phyloP scores from a whole-genome alignment of 2,329 filamentous ascomycete genomes.

The Capronia americana region DNA sequence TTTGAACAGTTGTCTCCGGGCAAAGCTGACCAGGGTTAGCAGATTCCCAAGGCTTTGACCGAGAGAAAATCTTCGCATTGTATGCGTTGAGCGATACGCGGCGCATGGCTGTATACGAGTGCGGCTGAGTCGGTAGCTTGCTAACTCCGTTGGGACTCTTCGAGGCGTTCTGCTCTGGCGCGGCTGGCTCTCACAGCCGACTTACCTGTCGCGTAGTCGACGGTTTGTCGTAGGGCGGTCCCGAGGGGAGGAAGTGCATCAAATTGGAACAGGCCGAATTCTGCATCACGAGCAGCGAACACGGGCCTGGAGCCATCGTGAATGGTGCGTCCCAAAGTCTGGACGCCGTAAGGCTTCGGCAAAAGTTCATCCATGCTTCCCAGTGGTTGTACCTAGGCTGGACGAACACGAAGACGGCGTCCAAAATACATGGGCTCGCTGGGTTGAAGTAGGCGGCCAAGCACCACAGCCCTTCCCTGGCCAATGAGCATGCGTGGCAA shows the following conservation, averaged over 20 bases:
- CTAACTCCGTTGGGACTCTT: not conserved
- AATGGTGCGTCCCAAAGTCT: not conserved
- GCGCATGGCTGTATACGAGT: not conserved
- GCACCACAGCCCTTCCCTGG: not conserved
- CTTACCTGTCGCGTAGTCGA: not conserved
- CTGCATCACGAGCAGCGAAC: not conserved
- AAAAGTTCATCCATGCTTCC: not conserved
- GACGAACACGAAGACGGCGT: constrained; percentile 1
- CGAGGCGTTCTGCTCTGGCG: not conserved
- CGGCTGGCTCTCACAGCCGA: not conserved
- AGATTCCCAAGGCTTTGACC: not conserved
- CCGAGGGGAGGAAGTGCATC: not conserved
- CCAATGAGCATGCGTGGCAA: not conserved
- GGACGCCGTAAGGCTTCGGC: not conserved
- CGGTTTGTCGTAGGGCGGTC: not conserved
- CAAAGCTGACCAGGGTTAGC: not conserved
- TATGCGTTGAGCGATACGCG: not conserved
- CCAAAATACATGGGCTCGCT: not conserved
- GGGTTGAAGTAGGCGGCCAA: not conserved
- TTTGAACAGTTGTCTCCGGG: not conserved
- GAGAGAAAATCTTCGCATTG: not conserved
- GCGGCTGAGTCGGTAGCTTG: not conserved
- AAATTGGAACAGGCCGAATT: constrained; percentile 4
- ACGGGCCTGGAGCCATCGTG: not conserved
- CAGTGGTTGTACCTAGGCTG: constrained; percentile 3